These are phyloP conservation scores for Auriculariales sp. DNA, from an alignment of 768 basidiomycete genomes.

Conservation along the genomic window DNA sequence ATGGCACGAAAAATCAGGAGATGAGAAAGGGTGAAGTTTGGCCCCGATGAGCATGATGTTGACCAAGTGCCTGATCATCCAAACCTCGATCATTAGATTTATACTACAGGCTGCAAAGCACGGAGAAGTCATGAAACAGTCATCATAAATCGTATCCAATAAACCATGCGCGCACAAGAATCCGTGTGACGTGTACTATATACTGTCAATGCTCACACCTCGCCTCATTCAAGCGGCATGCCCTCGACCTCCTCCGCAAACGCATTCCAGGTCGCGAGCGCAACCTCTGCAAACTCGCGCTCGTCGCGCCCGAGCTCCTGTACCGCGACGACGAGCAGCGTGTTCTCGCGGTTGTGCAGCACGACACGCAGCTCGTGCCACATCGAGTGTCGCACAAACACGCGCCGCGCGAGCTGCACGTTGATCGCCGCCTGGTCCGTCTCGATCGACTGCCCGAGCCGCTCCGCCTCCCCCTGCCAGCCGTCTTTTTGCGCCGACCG, in stretches of 20 bases:
- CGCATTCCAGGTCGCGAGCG: constrained; percentile 60
- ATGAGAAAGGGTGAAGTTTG: too few relatives aligned
- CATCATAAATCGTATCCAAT: too few relatives aligned
- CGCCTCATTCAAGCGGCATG: constrained; percentile 82
- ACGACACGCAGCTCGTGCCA: constrained; percentile 95
- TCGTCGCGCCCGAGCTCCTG: constrained; percentile 66
- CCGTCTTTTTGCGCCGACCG: constrained; percentile 59
- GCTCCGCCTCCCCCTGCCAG: constrained; percentile 80
- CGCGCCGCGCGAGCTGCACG: constrained; percentile 56
- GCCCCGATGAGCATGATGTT: too few relatives aligned
- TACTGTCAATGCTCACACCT: too few relatives aligned
- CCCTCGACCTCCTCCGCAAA: constrained; percentile 52
- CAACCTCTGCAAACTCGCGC: constrained; percentile 45
- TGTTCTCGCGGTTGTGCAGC: constrained; percentile 79
- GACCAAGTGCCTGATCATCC: too few relatives aligned
- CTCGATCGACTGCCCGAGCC: constrained; percentile 55
- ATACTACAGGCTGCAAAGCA: too few relatives aligned
- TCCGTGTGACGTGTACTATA: too few relatives aligned
- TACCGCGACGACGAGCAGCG: constrained; percentile 58
- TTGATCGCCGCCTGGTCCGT: constrained; percentile 75
- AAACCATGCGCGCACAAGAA: too few relatives aligned
- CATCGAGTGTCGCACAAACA: constrained; percentile 75
- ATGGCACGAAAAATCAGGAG: too few relatives aligned
- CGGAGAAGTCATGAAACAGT: too few relatives aligned
- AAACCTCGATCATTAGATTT: too few relatives aligned